Evolutionary conservation across 768 basidiomycete species (phyloP), one percentile per base, ranked within the genome.

Genomic region (Pleurotus pulmonarius): DNA sequence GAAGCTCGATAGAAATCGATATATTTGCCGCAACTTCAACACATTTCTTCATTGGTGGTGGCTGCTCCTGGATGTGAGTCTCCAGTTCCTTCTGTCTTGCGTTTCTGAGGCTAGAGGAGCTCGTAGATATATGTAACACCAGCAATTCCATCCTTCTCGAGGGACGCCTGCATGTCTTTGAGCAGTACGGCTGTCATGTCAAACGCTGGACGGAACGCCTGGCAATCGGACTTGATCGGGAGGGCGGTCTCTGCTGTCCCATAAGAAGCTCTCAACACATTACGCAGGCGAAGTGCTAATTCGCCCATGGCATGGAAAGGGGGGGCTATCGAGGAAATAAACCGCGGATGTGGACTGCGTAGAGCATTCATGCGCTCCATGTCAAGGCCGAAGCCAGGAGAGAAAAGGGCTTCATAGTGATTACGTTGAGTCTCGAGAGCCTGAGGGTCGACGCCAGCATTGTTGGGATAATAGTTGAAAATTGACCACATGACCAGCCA

Each of bases 401-500:
- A 20, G 41, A 43, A 43, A 43, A 43, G 41, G 20, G 12, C 41
- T 43, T n/a, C 15, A 11, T 43, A 15, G 41, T 2, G 1, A n/a
- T n/a, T 8, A 13, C 15, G 20, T 20, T 43, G 41, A n/a, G 1
- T n/a, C 20, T 43, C 41, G 20, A 44, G 41, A 16, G 20, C 41
- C 41, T 44, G 5, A 3, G 2, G 6, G 15, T 44, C 41, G 13
- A n/a, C 5, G 9, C 8, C 15, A 0, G 5, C 5, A 3, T 22
- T 22, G 15, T 44, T 5, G 3, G 46, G 46, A 24, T 25, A 25
- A 25, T 20, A 24, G 4, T 16, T 49, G 40, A 60, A 54, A 8
- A 57, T 20, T 9, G 39, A 29, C 49, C 51, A 60, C 18, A 20
- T 7, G 4, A 54, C 47, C 16, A 61, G 59, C 60, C 60, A 61